Evolutionary conservation across 768 basidiomycete species (phyloP).

Genomic region (Naematelia encephala): DNA sequence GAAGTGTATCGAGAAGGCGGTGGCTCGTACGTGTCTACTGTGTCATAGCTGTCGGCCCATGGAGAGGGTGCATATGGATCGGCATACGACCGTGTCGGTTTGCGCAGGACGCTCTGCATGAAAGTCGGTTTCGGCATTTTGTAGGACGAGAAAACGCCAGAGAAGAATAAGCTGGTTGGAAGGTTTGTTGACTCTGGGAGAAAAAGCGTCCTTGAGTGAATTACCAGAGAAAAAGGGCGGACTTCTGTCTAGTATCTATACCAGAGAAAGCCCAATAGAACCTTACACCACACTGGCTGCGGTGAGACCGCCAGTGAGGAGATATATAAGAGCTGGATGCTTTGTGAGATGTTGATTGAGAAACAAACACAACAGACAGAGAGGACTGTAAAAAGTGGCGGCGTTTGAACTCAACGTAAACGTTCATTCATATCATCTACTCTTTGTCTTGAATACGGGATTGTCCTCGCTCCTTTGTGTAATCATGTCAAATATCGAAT

Average conservation of each 20-base stretch:
- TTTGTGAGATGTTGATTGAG: background rate
- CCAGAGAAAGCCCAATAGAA: no score
- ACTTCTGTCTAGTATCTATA: no score
- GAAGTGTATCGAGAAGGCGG: conserved; percentile 19
- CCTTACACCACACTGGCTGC: no score
- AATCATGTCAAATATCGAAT: background rate
- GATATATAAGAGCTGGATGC: background rate
- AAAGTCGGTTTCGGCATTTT: conserved; percentile 46
- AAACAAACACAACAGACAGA: background rate
- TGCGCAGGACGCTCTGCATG: conserved; percentile 36
- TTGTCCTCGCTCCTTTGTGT: background rate
- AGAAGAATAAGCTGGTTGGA: background rate
- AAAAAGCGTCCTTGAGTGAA: no score
- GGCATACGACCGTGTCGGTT: conserved; percentile 43
- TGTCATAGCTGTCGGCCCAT: conserved; percentile 28
- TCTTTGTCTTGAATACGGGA: no score
- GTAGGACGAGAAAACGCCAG: background rate
- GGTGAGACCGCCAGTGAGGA: background rate
- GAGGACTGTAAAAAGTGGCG: background rate
- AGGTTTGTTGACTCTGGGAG: no score
- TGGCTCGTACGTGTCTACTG: conserved; percentile 2
- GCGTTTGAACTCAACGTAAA: background rate
- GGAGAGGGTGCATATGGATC: conserved; percentile 34
- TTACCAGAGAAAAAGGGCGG: no score
- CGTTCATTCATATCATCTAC: no score